phyloP scores from a whole-genome alignment of 148 eudicot genomes.

The Pouteria glomerata region DNA sequence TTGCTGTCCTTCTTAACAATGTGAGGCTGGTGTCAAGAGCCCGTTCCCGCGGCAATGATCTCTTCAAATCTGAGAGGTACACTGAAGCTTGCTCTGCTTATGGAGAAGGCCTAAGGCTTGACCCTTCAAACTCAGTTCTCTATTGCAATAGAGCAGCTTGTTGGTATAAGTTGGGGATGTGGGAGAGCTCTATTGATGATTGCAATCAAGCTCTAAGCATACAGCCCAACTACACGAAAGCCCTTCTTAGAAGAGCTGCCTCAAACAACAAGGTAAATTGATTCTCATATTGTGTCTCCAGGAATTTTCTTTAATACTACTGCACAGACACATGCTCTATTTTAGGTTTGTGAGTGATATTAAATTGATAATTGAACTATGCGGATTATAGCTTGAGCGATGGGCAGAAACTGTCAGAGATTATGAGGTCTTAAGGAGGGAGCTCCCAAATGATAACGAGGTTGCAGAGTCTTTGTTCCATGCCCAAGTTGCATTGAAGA shows the following conservation, averaged over 20 bases:
- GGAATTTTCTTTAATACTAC: not conserved
- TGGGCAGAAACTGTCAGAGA: slow-evolving; percentile 88
- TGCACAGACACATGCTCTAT: not conserved
- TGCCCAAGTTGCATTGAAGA: slow-evolving; percentile 77
- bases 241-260: slow-evolving; percentile 85
- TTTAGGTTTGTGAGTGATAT: not conserved
- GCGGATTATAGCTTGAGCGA: slow-evolving; percentile 58
- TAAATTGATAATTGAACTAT: not conserved
- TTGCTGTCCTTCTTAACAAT: slow-evolving; percentile 44
- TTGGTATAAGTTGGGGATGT: slow-evolving; percentile 74
- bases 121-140: slow-evolving; percentile 76
- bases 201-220: slow-evolving; percentile 72
- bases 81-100: slow-evolving; percentile 92
- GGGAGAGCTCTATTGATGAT: slow-evolving; percentile 78
- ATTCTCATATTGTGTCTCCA: not conserved
- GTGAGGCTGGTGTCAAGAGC: slow-evolving; percentile 67
- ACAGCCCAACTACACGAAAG: slow-evolving; percentile 81
- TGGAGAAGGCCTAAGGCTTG: slow-evolving; percentile 76
- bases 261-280: slow-evolving; percentile 64
- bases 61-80: slow-evolving; percentile 70
- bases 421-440: slow-evolving; percentile 67
- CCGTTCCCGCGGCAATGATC: slow-evolving; percentile 87
- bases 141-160: slow-evolving; percentile 96
- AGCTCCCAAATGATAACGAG: slow-evolving; percentile 62
- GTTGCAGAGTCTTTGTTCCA: slow-evolving; percentile 82